Evolutionary conservation across 306 rosid genomes (phyloP).

Genomic region (Inga oerstediana): DNA sequence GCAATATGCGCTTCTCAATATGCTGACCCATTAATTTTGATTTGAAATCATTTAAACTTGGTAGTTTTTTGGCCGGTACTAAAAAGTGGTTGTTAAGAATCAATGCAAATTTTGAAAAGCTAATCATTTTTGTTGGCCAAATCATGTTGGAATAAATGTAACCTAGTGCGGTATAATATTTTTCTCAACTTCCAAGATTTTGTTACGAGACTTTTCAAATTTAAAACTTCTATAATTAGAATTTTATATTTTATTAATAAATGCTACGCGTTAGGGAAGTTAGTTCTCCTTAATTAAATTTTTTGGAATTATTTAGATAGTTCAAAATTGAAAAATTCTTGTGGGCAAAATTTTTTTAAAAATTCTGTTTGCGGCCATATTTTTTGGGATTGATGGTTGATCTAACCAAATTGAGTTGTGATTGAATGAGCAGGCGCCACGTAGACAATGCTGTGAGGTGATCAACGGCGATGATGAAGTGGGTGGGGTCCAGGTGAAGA

Average conservation of each 20-base stretch:
- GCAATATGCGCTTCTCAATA: conserved; percentile 10
- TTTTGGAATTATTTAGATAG: not conserved
- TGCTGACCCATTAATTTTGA: not conserved
- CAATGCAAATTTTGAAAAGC: not conserved
- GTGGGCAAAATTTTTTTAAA: not conserved
- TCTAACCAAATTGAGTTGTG: conserved; percentile 25
- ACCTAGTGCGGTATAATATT: too few species aligned
- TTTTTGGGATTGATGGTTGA: not conserved
- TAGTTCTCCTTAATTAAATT: not conserved
- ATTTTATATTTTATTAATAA: not conserved
- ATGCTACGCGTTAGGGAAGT: not conserved
- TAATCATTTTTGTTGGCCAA: not conserved
- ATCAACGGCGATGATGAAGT: conserved; percentile 8
- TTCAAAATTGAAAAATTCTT: not conserved
- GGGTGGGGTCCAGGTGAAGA: conserved; percentile 27
- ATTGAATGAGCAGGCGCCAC: conserved; percentile 63
- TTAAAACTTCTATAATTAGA: not conserved
- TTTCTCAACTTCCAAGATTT: not conserved
- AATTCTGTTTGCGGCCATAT: not conserved
- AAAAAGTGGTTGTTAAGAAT: not conserved
- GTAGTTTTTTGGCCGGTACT: not conserved
- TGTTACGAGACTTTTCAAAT: too few species aligned
- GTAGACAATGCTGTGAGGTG: conserved; percentile 81
- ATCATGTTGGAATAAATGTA: too few species aligned
- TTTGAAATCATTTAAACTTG: not conserved